Percentiles rank a stretch among this genome's conserved stretches.
These are phyloP conservation scores for Myxozyma mucilagina DNA, from an alignment of 805 yeast species.

Conservation along the genomic window DNA sequence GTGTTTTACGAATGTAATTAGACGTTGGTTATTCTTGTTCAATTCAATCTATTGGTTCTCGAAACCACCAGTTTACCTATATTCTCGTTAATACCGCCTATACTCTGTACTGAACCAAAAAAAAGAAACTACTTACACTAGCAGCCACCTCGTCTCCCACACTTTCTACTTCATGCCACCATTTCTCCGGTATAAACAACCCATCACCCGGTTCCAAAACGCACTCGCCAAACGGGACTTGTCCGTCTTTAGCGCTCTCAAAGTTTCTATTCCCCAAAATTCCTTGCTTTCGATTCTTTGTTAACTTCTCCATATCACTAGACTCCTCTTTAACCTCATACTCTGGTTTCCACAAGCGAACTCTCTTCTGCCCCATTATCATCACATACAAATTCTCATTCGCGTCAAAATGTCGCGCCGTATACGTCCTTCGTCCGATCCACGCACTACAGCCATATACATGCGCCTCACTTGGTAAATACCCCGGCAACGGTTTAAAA, in stretches of 20 bases:
- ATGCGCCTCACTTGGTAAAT: slow-evolving; percentile 5
- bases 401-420: slow-evolving; percentile 32
- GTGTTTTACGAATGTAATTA: not conserved
- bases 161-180: slow-evolving; percentile 33
- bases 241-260: slow-evolving; percentile 4
- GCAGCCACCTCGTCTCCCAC: slow-evolving; percentile 13
- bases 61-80: slow-evolving; percentile 34
- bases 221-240: slow-evolving; percentile 10
- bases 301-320: slow-evolving; percentile 5
- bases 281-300: slow-evolving; percentile 1
- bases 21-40: not conserved
- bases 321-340: not conserved
- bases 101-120: not conserved
- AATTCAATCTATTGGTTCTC: not conserved
- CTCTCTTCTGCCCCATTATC: slow-evolving; percentile 24
- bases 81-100: not conserved
- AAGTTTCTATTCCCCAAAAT: slow-evolving; percentile 19
- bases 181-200: slow-evolving; percentile 26
- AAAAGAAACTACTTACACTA: slow-evolving; percentile 17
- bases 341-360: slow-evolving; percentile 25
- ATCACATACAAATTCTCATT: slow-evolving; percentile 31
- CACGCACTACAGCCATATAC: slow-evolving; percentile 25
- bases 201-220: slow-evolving; percentile 30
- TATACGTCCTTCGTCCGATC: slow-evolving; percentile 30
- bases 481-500: slow-evolving; percentile 13